A percentile compares a stretch with the other conserved stretches of the same genome.
Evolutionary conservation across 495 filamentous ascomycete species (phyloP).

Genomic region (Talaromyces proteolyticus): DNA sequence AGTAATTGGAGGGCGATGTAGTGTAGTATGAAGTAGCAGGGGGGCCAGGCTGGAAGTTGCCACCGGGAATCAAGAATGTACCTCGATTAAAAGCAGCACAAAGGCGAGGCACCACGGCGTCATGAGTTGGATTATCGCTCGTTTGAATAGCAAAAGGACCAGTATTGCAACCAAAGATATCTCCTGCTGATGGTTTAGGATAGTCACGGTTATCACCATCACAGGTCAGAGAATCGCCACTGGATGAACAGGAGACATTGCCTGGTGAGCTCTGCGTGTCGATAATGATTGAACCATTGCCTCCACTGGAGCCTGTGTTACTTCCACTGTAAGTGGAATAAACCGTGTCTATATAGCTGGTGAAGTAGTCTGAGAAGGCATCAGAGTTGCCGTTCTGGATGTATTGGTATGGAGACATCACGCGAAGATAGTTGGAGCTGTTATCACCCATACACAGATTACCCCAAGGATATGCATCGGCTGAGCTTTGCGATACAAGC

Average conservation of each 20-base stretch:
- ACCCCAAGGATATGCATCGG: slow-evolving; percentile 31
- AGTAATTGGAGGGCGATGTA: slow-evolving; percentile 41
- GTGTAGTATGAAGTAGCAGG: slow-evolving; percentile 45
- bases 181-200: slow-evolving; percentile 46
- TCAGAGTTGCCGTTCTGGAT: slow-evolving; percentile 12
- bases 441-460: slow-evolving; percentile 21
- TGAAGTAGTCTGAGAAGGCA: slow-evolving; percentile 26
- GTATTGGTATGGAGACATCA: slow-evolving; percentile 30
- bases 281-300: slow-evolving; percentile 23
- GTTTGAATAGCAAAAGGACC: slow-evolving; percentile 52
- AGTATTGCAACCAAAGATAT: slow-evolving; percentile 66
- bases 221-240: slow-evolving; percentile 22
- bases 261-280: slow-evolving; percentile 29
- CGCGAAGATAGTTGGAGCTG: slow-evolving; percentile 25
- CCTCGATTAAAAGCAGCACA: slow-evolving; percentile 64
- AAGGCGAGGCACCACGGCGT: slow-evolving; percentile 56
- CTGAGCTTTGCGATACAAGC: slow-evolving; percentile 18
- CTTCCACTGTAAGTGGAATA: slow-evolving; percentile 25
- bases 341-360: slow-evolving; percentile 31
- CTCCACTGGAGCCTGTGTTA: no score
- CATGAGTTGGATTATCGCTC: slow-evolving; percentile 34
- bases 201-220: slow-evolving; percentile 32
- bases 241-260: slow-evolving; percentile 26
- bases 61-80: slow-evolving; percentile 44
- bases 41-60: slow-evolving; percentile 41